phyloP scores from a whole-genome alignment of 768 basidiomycete species.

The Hebeloma cylindrosporum region DNA sequence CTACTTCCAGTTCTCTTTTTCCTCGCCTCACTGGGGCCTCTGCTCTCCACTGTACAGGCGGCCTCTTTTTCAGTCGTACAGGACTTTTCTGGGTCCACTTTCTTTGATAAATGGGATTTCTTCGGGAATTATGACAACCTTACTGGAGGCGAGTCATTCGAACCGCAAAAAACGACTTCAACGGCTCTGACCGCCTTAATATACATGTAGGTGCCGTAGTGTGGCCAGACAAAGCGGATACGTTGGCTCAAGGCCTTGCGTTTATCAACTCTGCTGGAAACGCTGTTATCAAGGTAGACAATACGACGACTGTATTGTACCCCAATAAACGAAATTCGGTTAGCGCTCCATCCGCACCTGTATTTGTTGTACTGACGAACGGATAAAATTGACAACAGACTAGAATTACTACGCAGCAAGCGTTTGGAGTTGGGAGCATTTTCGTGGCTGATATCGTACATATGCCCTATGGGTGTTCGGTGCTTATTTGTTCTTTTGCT shows the following conservation, averaged over 20 bases:
- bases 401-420: slow-evolving; percentile 41
- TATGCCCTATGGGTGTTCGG: slow-evolving; percentile 57
- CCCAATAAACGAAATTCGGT: slow-evolving; percentile 49
- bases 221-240: slow-evolving; percentile 45
- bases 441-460: slow-evolving; percentile 43
- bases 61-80: slow-evolving; percentile 9
- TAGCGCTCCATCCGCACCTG: background rate
- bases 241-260: slow-evolving; percentile 38
- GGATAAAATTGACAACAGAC: slow-evolving; percentile 24
- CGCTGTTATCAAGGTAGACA: slow-evolving; percentile 72
- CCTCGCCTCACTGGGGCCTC: background rate
- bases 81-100: slow-evolving; percentile 17
- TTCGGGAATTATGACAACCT: slow-evolving; percentile 46
- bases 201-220: slow-evolving; percentile 44
- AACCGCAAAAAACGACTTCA: background rate
- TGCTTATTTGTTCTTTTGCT: slow-evolving; percentile 19
- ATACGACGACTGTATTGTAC: slow-evolving; percentile 50
- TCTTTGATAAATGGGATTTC: slow-evolving; percentile 22
- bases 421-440: slow-evolving; percentile 40
- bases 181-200: background rate
- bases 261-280: slow-evolving; percentile 56
- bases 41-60: background rate
- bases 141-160: slow-evolving; percentile 30
- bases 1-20: background rate
- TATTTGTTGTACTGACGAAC: background rate